These are phyloP conservation scores for Haematococcus lacustris DNA, from an alignment of 139 green algal species.

Conservation along the genomic window DNA sequence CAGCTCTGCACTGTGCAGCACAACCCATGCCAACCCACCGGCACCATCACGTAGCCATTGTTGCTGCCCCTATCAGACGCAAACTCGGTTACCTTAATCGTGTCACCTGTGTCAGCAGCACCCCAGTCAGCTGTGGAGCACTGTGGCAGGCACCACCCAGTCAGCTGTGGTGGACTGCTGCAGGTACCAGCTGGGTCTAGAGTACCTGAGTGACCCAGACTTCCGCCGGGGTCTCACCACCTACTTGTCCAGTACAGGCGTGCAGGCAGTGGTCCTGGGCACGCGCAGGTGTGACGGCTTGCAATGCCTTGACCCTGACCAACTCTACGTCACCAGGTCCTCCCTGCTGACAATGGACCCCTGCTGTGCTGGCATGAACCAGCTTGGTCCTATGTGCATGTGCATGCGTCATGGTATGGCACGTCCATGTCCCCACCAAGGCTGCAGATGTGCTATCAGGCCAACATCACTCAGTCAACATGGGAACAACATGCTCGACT, in stretches of 20 bases:
- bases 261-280: constrained; percentile 72
- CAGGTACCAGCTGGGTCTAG: constrained; percentile 53
- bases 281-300: constrained; percentile 71
- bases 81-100: neutral
- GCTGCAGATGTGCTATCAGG: too few relatives aligned
- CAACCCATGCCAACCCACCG: neutral
- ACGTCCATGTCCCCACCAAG: too few relatives aligned
- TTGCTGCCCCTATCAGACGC: neutral
- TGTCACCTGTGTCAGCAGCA: neutral
- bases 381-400: too few relatives aligned
- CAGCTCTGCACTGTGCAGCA: neutral
- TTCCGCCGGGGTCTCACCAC: constrained; percentile 65
- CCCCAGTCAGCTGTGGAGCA: neutral
- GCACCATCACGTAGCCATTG: neutral
- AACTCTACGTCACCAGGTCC: too few relatives aligned
- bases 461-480: too few relatives aligned
- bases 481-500: too few relatives aligned
- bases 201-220: constrained; percentile 48
- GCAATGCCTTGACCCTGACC: too few relatives aligned
- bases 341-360: too few relatives aligned
- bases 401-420: too few relatives aligned
- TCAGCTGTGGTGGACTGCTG: neutral
- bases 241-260: constrained; percentile 35
- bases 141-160: neutral
- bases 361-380: too few relatives aligned